Percentiles rank a stretch among this genome's conserved stretches.
phyloP scores from a whole-genome alignment of 2,329 filamentous ascomycete genomes.

The Lecanoromycetidae sp. region DNA sequence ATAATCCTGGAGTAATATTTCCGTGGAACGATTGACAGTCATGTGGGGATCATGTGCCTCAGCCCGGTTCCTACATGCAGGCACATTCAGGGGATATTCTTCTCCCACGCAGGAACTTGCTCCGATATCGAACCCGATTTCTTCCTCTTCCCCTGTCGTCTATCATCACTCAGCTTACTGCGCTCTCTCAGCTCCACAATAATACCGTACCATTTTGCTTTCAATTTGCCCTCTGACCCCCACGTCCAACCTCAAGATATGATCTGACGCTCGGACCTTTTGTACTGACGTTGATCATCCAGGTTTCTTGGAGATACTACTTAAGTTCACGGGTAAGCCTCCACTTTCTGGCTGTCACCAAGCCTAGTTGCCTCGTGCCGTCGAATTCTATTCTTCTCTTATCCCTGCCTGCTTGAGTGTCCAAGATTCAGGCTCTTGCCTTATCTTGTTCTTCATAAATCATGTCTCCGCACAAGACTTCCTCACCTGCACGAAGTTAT shows the following conservation, averaged over 20 bases:
- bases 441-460: not conserved
- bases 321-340: not conserved
- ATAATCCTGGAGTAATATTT: too few relatives aligned
- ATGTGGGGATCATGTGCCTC: too few relatives aligned
- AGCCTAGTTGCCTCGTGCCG: not conserved
- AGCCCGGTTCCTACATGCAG: too few relatives aligned
- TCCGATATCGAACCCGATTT: too few relatives aligned
- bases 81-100: too few relatives aligned
- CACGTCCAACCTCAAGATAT: not conserved
- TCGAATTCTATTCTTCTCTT: not conserved
- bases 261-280: not conserved
- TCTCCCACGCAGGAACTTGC: not conserved
- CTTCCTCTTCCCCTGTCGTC: not conserved
- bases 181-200: not conserved
- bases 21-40: constrained; percentile 1
- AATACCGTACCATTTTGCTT: not conserved
- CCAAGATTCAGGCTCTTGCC: not conserved
- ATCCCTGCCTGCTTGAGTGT: constrained; percentile 1
- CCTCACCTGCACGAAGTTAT: constrained; percentile 8
- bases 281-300: not conserved
- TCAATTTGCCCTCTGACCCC: not conserved
- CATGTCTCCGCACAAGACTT: constrained; percentile 12
- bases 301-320: not conserved
- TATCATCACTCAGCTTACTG: constrained; percentile 2
- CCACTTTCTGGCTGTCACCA: not conserved